phyloP scores from a whole-genome alignment of 2,329 filamentous ascomycete genomes.

The Apiospora koreana region DNA sequence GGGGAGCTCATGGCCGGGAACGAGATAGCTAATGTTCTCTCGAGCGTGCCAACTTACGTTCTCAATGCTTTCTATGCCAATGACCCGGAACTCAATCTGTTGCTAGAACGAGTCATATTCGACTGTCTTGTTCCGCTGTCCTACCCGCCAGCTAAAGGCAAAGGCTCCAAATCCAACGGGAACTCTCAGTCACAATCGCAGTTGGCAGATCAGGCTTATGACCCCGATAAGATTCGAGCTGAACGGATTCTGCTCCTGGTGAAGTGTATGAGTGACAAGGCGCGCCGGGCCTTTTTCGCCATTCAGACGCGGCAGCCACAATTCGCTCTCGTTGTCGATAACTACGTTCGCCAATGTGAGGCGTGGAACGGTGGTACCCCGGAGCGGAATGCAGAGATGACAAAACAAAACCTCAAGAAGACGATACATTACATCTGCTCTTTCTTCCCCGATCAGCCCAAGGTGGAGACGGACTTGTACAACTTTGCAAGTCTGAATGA shows the following conservation, averaged over 20 bases:
- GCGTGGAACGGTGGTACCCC: constrained; percentile 86
- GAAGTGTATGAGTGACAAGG: constrained; percentile 72
- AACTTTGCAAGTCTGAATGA: constrained; percentile 93
- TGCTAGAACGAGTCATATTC: constrained; percentile 82
- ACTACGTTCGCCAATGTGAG: constrained; percentile 84
- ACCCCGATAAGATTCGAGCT: constrained; percentile 76
- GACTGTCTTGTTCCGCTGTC: constrained; percentile 88
- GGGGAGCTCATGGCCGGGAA: constrained; percentile 84
- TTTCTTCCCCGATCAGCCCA: constrained; percentile 73
- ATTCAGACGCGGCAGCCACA: constrained; percentile 78
- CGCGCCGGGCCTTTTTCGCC: constrained; percentile 86
- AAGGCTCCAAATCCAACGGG: constrained; percentile 63
- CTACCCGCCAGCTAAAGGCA: constrained; percentile 71
- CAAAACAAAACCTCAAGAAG: constrained; percentile 70
- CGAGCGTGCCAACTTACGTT: constrained; percentile 80
- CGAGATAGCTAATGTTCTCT: constrained; percentile 72
- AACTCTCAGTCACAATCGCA: constrained; percentile 49
- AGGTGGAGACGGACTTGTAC: constrained; percentile 75
- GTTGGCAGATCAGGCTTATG: constrained; percentile 44
- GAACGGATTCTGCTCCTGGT: constrained; percentile 84
- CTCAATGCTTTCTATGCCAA: constrained; percentile 90
- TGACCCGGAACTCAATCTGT: constrained; percentile 79
- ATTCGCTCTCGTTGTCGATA: constrained; percentile 70
- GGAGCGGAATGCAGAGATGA: constrained; percentile 67
- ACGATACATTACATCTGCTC: constrained; percentile 73